A percentile compares a stretch with the other conserved stretches of the same genome.
phyloP scores from a whole-genome alignment of 495 filamentous ascomycete species.

The Extremus antarcticus region DNA sequence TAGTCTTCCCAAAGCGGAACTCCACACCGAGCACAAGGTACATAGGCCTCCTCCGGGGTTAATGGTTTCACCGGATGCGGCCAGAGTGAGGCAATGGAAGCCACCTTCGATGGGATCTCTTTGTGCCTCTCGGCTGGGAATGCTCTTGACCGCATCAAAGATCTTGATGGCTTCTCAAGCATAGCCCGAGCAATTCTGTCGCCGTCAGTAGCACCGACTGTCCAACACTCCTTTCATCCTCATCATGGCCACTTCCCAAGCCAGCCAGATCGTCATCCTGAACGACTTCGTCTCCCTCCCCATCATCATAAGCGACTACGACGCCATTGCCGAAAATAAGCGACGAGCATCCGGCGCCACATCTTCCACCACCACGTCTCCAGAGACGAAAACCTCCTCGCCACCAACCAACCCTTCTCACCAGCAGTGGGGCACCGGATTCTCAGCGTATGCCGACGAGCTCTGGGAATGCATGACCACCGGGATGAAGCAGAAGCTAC shows the following conservation, averaged over 20 bases:
- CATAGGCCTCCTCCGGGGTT: no score
- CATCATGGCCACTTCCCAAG: not conserved
- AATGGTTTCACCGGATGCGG: no score
- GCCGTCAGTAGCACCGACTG: no score
- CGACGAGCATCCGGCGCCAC: not conserved
- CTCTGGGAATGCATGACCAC: conserved; percentile 9
- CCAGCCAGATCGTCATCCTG: not conserved
- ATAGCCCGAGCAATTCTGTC: no score
- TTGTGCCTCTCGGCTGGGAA: no score
- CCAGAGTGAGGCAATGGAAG: no score
- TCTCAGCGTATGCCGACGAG: conserved; percentile 7
- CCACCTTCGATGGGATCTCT: no score
- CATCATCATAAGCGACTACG: conserved; percentile 13
- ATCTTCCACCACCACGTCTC: not conserved
- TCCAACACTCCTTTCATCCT: not conserved
- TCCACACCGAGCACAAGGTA: no score
- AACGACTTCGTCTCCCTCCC: conserved; percentile 11
- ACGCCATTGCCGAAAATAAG: not conserved
- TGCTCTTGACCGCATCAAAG: no score
- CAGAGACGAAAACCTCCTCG: not conserved
- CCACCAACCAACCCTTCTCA: not conserved
- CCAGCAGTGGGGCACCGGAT: conserved; percentile 3
- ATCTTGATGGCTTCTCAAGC: not conserved
- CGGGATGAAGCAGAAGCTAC: conserved; percentile 9
- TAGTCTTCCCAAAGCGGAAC: no score